phyloP scores from a whole-genome alignment of 1,284 basidiomycete genomes.

The Veloboletus limbatus region DNA sequence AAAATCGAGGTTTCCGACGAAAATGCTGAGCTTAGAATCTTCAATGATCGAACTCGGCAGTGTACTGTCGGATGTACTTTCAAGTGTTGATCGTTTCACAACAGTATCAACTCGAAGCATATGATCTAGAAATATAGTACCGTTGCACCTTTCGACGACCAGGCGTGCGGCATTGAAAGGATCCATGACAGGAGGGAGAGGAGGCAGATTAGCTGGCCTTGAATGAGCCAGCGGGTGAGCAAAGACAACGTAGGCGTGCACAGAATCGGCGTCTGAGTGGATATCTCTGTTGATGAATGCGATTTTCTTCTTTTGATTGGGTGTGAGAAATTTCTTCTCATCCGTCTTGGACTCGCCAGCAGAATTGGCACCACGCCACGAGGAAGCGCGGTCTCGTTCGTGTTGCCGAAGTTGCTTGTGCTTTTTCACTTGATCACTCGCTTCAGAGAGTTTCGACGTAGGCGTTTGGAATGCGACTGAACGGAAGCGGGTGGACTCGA shows the following conservation, averaged over 20 bases:
- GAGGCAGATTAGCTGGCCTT: conserved; percentile 54
- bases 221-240: conserved; percentile 56
- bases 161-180: conserved; percentile 71
- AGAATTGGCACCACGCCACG: conserved; percentile 62
- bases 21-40: conserved; percentile 83
- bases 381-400: conserved; percentile 56
- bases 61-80: conserved; percentile 1
- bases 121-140: conserved; percentile 71
- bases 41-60: conserved; percentile 24
- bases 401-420: conserved; percentile 46
- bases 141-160: conserved; percentile 66
- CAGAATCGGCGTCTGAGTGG: conserved; percentile 65
- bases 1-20: conserved; percentile 94
- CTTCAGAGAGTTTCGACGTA: conserved; percentile 57
- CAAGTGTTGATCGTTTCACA: conserved; percentile 34
- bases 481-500: conserved; percentile 89
- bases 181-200: conserved; percentile 52
- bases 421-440: conserved; percentile 33
- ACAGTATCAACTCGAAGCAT: conserved; percentile 75
- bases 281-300: conserved; percentile 93
- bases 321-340: conserved; percentile 69
- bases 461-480: conserved; percentile 85
- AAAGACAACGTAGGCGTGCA: conserved; percentile 89
- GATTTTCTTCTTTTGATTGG: conserved; percentile 89
- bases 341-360: conserved; percentile 45